phyloP scores from a whole-genome alignment of 1,284 basidiomycete species.

The Ceratorhiza oryzae-sativae region DNA sequence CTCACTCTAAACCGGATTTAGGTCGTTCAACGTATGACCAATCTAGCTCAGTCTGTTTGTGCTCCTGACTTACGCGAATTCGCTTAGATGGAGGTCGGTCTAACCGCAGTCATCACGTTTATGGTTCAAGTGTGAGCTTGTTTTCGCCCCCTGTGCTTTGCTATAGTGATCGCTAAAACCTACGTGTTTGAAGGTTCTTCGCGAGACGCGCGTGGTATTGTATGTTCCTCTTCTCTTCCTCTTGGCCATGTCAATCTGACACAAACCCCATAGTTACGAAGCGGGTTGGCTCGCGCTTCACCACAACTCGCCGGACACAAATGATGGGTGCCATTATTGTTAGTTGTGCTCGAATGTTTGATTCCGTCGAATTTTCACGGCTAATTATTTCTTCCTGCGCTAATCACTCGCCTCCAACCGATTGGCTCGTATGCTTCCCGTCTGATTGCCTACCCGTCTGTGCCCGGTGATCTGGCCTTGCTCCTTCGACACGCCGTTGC shows the following conservation, averaged over 20 bases:
- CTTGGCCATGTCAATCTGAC: not conserved
- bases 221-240: slow-evolving; percentile 36
- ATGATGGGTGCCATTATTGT: slow-evolving; percentile 48
- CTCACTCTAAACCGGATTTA: slow-evolving; percentile 36
- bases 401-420: no score
- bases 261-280: slow-evolving; percentile 6
- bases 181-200: slow-evolving; percentile 48
- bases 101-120: slow-evolving; percentile 46
- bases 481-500: no score
- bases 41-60: not conserved
- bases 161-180: slow-evolving; percentile 32
- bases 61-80: no score
- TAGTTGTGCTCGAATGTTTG: slow-evolving; percentile 2
- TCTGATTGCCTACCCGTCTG: no score
- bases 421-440: no score
- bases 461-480: no score
- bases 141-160: no score
- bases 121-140: slow-evolving; percentile 47
- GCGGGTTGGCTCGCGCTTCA: slow-evolving; percentile 32
- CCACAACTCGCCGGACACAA: slow-evolving; percentile 48
- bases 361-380: slow-evolving; percentile 12
- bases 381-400: slow-evolving; percentile 3
- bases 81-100: slow-evolving; percentile 14
- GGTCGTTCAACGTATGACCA: slow-evolving; percentile 48
- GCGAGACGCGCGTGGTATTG: slow-evolving; percentile 50